Percentiles rank a stretch among this genome's conserved stretches.
Conservation (phyloP, 2,329 filamentous ascomycete genomes). For the Aspergillus sp. region DNA sequence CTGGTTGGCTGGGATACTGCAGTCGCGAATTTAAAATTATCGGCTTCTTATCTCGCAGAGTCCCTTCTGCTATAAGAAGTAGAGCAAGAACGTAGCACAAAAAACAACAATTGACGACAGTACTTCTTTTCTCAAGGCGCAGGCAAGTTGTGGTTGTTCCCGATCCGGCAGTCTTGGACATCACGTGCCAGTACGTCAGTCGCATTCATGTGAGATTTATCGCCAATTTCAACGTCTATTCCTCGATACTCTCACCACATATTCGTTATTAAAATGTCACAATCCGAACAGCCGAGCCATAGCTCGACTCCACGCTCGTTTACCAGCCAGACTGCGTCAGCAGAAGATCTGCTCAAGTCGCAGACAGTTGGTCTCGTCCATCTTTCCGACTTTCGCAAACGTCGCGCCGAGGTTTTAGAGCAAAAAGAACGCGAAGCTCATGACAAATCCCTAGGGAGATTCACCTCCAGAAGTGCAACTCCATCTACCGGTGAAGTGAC, state of each 20-base stretch:
- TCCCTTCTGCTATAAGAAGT: too few relatives aligned
- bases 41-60: too few relatives aligned
- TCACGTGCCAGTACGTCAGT: slow-evolving; percentile 23
- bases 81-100: too few relatives aligned
- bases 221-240: background rate
- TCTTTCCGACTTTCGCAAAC: slow-evolving; percentile 92
- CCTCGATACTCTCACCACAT: background rate
- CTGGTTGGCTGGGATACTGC: background rate
- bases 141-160: background rate
- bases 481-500: slow-evolving; percentile 49
- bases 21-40: background rate
- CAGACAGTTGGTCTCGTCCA: slow-evolving; percentile 89
- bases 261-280: slow-evolving; percentile 19
- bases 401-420: slow-evolving; percentile 90
- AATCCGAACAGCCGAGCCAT: slow-evolving; percentile 42
- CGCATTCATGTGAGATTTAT: slow-evolving; percentile 7
- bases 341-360: slow-evolving; percentile 78
- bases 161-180: background rate
- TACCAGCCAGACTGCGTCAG: slow-evolving; percentile 72
- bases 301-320: slow-evolving; percentile 59
- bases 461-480: slow-evolving; percentile 54
- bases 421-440: slow-evolving; percentile 81
- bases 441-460: slow-evolving; percentile 57
- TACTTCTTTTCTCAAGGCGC: too few relatives aligned
- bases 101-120: too few relatives aligned